Evolutionary conservation across 805 yeast species (phyloP), one percentile per base, ranked within the genome.

Genomic region (Saturnispora ahearnii): DNA sequence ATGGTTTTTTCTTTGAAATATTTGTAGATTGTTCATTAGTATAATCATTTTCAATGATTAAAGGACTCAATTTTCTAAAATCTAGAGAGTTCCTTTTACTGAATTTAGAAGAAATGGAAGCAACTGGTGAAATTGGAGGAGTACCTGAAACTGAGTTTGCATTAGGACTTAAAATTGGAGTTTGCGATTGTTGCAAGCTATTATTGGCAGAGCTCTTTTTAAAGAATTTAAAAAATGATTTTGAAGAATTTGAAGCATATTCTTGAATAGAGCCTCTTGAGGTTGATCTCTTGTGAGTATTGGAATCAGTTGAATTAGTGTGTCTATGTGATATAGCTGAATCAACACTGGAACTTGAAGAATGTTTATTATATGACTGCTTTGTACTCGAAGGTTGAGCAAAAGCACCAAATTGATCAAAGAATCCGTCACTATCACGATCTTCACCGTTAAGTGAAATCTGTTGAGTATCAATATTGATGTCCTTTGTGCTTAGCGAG

Each of bases 251-350:
- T 18, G 59, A 52, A 3, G 59, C 53, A 34, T 34, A 45, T 21
- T 64, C 66, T 18, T 58, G 54, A 4, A 61, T 48, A 2, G 69
- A 59, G 18, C 62, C 63, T 44, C 55, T 59, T 8, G 68, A 61
- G 32, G 62, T 52, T 5, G 61, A 51, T 21, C 66, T 43, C 41
- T 59, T 59, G 47, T 61, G 65, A 1, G 79, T 71, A 49, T 79
- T 84, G 0, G 82, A 76, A 0, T 74, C 75, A 21, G 74, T 70
- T 0, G 73, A 63, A 5, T 73, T 72, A 22, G 77, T 56, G 51
- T 45, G 33, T 36, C 24, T 30, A 32, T 48, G 51, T n/a, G 32
- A 22, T 15, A 29, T 11, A 26, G 44, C 11, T 3, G 47, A 44
- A 28, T 44, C 46, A 15, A 38, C 8, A 36, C 49, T 47, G n/a